Base-by-base conservation (phyloP, 768 basidiomycete genomes). In the Naematelia encephala region DNA sequence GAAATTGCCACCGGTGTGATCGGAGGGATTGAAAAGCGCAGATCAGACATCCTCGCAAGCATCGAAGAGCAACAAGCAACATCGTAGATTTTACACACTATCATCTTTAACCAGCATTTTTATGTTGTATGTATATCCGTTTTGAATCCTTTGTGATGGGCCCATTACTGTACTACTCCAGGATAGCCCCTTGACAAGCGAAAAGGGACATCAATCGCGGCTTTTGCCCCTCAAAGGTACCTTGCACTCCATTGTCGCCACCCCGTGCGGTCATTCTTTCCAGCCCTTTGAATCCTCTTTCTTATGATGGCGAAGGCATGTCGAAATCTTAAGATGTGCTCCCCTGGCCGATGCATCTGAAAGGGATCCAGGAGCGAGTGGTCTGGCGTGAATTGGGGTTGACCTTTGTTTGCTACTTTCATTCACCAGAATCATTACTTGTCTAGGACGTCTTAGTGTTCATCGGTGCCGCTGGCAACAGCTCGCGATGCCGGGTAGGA, bases 1-100 rank as follows among this genome's bases (percentile, higher is more conserved):
- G 77, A 71, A 13, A 87, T 94, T 56, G 79, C 82, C 4, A 29
- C 25, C 10, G 58, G 61, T n/a, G 43, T 66, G 5, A 29, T 66
- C n/a, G 22, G 49, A 12, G 61, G 64, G 4, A 55, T 66, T 0
- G 50, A 62, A n/a, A 30, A 54, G 43, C 21, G 64, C 29, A 62
- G 29, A 52, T 13, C 19, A 23, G 51, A 29, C 29, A 29, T 52
- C 23, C 13, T 11, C 13, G 34, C 19, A 13, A 23, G 51, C 12
- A 5, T 52, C 8, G n/a, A 21, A 8, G 46, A 47, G 11, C 21
- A 19, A 10, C n/a, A 2, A 19, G n/a, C 26, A 12, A 52, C 23
- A 2, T 27, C 51, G 29, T 52, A 19, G 48, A 50, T 23, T 16
- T 22, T 23, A 19, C 48, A 34, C 13, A 52, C 4, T 28, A 52